A percentile compares a stretch with the other conserved stretches of the same genome.
Evolutionary conservation across 73 alveolate genomes (phyloP).

Genomic region (Strombidium stylifer): DNA sequence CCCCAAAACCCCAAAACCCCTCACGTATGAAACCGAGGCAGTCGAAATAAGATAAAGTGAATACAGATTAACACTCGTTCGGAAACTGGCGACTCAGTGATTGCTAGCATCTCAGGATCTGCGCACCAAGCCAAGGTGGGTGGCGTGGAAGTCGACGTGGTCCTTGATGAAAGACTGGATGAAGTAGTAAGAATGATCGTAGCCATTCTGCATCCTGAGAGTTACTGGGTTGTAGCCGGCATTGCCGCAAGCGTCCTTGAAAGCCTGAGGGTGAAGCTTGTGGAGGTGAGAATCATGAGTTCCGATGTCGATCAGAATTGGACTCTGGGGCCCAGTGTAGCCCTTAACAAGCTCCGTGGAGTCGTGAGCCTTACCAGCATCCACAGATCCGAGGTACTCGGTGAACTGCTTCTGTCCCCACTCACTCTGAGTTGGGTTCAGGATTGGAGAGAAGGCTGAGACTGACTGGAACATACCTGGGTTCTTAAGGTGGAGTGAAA

Average conservation of each 20-base stretch:
- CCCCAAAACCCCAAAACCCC: too few relatives aligned
- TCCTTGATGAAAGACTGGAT: constrained; percentile 57
- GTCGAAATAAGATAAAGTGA: too few relatives aligned
- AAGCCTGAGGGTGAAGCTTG: constrained; percentile 63
- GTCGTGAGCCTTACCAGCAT: constrained; percentile 66
- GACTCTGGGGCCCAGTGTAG: constrained; percentile 46
- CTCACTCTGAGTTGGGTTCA: constrained; percentile 58
- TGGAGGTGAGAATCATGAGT: constrained; percentile 61
- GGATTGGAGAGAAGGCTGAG: constrained; percentile 82
- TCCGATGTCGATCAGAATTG: constrained; percentile 71
- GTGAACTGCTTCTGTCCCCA: constrained; percentile 84
- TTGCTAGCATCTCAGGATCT: too few relatives aligned
- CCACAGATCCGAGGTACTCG: constrained; percentile 69
- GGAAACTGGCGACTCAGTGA: too few relatives aligned
- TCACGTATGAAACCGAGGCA: too few relatives aligned
- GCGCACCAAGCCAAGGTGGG: too few relatives aligned
- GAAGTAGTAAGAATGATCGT: constrained; percentile 71
- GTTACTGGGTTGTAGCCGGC: constrained; percentile 33
- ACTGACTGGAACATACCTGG: constrained; percentile 53
- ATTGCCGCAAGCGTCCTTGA: constrained; percentile 37
- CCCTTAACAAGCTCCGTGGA: constrained; percentile 57
- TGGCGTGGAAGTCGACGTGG: constrained; percentile 64
- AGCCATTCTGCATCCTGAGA: constrained; percentile 64
- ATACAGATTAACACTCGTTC: too few relatives aligned
- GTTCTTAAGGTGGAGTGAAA: constrained; percentile 60